Evolutionary conservation across 306 rosid genomes (phyloP).

Genomic region (Alnus glutinosa): DNA sequence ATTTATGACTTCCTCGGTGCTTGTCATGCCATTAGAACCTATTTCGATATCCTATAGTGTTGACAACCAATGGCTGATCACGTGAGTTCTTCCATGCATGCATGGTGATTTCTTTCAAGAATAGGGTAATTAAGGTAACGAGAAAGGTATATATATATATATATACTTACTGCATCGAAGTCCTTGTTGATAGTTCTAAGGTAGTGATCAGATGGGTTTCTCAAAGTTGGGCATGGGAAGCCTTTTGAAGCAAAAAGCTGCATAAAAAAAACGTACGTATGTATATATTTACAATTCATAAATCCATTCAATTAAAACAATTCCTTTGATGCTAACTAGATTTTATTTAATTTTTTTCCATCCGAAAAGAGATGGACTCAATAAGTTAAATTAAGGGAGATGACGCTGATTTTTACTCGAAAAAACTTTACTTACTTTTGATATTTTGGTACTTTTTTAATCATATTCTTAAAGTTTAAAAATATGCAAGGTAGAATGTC

Average conservation of each 20-base stretch:
- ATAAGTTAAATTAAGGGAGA: too few relatives aligned
- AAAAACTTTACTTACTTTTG: too few relatives aligned
- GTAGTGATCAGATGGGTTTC: conserved; percentile 73
- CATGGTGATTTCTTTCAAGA: neutral
- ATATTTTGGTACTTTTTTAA: too few relatives aligned
- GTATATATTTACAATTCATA: too few relatives aligned
- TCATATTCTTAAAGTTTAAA: too few relatives aligned
- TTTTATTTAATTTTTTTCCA: too few relatives aligned
- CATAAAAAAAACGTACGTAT: neutral
- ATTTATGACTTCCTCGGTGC: conserved; percentile 37
- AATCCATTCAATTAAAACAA: neutral
- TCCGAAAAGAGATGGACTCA: too few relatives aligned
- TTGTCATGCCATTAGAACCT: conserved; percentile 24
- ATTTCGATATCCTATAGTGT: conserved; percentile 40
- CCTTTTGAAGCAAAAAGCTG: conserved; percentile 66
- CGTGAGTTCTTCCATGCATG: neutral
- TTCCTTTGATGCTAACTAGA: neutral
- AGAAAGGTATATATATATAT: too few relatives aligned
- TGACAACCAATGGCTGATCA: neutral
- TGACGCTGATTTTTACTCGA: neutral
- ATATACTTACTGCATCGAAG: conserved; percentile 47
- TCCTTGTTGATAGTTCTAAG: conserved; percentile 74
- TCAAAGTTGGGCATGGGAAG: conserved; percentile 58
- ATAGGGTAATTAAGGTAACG: neutral
- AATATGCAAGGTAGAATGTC: too few relatives aligned